phyloP scores from a whole-genome alignment of 2,329 filamentous ascomycete genomes.

The Diplodia scrobiculata region DNA sequence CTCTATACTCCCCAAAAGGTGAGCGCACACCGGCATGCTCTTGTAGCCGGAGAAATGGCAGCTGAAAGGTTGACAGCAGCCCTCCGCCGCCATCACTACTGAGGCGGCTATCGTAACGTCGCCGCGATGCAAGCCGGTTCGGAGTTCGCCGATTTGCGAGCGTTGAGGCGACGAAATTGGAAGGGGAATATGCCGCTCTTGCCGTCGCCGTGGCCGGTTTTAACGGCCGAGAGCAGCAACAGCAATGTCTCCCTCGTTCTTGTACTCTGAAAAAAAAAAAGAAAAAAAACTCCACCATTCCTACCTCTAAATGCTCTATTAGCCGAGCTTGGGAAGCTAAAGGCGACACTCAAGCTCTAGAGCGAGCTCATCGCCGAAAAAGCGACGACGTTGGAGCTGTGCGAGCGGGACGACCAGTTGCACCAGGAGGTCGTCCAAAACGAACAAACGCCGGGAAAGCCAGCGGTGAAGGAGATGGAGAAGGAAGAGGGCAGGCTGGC shows the following conservation, averaged over 20 bases:
- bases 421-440: background rate
- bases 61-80: constrained; percentile 1
- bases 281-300: too few species aligned
- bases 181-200: background rate
- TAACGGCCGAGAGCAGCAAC: background rate
- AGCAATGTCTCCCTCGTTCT: background rate
- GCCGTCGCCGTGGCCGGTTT: background rate
- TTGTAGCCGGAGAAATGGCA: background rate
- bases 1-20: constrained; percentile 4
- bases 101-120: background rate
- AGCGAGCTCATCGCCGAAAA: background rate
- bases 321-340: background rate
- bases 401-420: background rate
- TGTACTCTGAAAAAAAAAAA: background rate
- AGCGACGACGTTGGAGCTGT: background rate
- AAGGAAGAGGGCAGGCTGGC: too few species aligned
- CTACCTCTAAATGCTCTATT: background rate
- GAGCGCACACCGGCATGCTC: background rate
- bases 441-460: background rate
- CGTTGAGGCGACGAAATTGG: background rate
- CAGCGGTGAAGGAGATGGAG: too few species aligned
- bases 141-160: background rate
- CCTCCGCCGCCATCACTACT: background rate
- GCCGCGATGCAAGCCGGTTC: background rate
- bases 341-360: background rate